Base-by-base conservation (phyloP, 169 alveolate species). In the Plasmodium falciparum region DNA sequence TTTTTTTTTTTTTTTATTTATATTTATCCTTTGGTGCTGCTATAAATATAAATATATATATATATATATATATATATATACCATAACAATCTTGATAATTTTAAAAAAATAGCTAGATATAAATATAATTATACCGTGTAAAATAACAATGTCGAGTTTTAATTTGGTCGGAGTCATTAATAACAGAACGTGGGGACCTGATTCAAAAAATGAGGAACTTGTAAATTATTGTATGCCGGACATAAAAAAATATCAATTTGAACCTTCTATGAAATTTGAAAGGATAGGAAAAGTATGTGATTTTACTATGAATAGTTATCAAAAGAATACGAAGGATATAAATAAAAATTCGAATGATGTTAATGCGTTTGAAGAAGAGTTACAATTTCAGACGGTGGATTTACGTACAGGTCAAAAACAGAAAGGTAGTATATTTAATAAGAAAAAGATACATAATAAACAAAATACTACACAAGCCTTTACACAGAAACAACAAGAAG, bases 231-330 rank as follows among this genome's bases (percentile, higher is more conserved):
- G 97, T 56, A 93, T 95, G 67, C 91, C 89, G 2, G 89, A 94
- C 15, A 76, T 95, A 66, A 93, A 91, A 85, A 88, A 92, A 62
- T 89, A 94, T 59, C 97, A 97, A 59, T 94, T 95, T 70, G 97
- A 95, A 62, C 97, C 97, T 3, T 89, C 93, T 2, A 89, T 95
- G 92, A 95, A 95, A 92, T 70, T 95, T 54, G 97, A 95, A 56
- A 92, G 94, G 39, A 95, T 94, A 75, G 94, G 95, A 24, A 91
- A 94, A 45, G 93, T 94, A n/a, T 95, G 97, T 33, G 97, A 95
- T 88, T 95, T 95, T 80, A 95, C 97, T 3, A 92, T 73, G 76
- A 88, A 93, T 74, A 95, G 92, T 52, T 95, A 95, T 83, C 96
- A 94, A 86, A 92, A 90, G 70, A 91, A 59, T 52, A 56, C 73